Evolutionary conservation across 2,329 filamentous ascomycete species (phyloP).

Genomic region (Coniochaeta sp.): DNA sequence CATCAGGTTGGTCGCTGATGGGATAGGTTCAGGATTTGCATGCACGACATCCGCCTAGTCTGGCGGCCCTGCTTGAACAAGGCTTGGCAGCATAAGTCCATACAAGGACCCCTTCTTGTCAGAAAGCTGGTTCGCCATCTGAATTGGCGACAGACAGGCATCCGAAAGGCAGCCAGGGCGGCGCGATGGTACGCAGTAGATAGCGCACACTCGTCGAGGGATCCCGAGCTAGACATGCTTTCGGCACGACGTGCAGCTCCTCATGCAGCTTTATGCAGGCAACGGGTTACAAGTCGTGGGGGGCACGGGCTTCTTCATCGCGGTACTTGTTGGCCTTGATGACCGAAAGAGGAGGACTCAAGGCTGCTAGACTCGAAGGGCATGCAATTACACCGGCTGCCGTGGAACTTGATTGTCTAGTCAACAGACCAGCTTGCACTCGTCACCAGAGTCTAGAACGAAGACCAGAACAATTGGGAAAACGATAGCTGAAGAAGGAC

Average conservation of each 20-base stretch:
- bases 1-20: not conserved
- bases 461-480: not conserved
- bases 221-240: not conserved
- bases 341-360: not conserved
- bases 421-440: not conserved
- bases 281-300: not conserved
- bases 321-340: no score
- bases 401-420: not conserved
- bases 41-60: not conserved
- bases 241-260: constrained; percentile 3
- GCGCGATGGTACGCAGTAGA: not conserved
- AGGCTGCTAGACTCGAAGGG: not conserved
- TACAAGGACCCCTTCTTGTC: not conserved
- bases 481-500: not conserved
- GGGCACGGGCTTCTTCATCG: constrained; percentile 1
- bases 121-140: not conserved
- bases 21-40: not conserved
- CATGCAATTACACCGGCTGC: not conserved
- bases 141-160: not conserved
- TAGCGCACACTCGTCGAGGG: not conserved
- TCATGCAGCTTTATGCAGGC: constrained; percentile 7
- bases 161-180: not conserved
- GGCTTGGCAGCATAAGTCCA: not conserved
- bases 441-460: not conserved
- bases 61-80: not conserved